Percentiles rank a stretch among this genome's conserved stretches.
Evolutionary conservation across 2,329 filamentous ascomycete genomes (phyloP).

Genomic region (Alternaria angustiovoidea): DNA sequence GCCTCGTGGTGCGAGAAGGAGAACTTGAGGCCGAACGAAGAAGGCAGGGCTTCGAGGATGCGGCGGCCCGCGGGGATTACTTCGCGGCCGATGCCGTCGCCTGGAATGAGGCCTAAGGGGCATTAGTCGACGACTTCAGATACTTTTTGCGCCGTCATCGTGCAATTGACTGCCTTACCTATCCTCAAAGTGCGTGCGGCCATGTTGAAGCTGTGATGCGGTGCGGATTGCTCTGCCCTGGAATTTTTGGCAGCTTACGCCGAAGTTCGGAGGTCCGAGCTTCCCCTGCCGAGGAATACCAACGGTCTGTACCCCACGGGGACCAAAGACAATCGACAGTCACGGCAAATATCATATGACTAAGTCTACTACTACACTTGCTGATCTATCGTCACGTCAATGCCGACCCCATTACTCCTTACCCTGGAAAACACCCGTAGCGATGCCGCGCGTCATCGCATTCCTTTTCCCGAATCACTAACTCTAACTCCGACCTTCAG

Average conservation of each 20-base stretch:
- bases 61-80: slow-evolving; percentile 94
- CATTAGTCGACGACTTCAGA: not conserved
- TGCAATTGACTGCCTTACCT: slow-evolving; percentile 19
- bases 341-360: not conserved
- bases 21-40: slow-evolving; percentile 92
- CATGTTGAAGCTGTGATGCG: slow-evolving; percentile 32
- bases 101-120: slow-evolving; percentile 85
- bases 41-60: slow-evolving; percentile 88
- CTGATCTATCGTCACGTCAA: not conserved
- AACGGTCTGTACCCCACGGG: not conserved
- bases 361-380: not conserved
- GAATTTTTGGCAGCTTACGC: slow-evolving; percentile 26
- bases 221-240: slow-evolving; percentile 1
- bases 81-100: slow-evolving; percentile 97
- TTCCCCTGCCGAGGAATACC: not conserved
- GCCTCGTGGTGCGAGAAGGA: slow-evolving; percentile 92
- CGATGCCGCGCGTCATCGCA: not conserved
- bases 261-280: slow-evolving; percentile 26
- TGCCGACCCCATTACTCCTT: not conserved
- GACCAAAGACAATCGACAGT: not conserved
- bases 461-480: not conserved
- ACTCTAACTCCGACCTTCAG: not conserved
- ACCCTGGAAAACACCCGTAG: not conserved
- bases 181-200: slow-evolving; percentile 44
- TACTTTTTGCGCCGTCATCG: too few species aligned